Conservation (phyloP, 768 basidiomycete genomes). For the Lactarius hatsudake region DNA sequence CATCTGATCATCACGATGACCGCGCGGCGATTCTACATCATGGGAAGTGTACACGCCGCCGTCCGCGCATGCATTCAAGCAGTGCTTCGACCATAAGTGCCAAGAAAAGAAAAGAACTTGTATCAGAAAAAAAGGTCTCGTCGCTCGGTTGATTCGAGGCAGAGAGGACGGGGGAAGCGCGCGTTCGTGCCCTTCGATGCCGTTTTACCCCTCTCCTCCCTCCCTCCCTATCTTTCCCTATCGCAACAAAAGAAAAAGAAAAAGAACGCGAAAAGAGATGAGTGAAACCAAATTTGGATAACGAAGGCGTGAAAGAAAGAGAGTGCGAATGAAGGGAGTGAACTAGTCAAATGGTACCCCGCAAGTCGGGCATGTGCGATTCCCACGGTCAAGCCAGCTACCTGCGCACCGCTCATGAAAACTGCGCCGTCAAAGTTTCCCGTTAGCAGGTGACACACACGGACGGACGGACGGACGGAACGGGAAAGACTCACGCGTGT, state of each 20-base stretch:
- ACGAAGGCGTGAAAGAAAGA: neutral
- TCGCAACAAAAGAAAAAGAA: neutral
- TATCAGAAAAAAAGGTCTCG: neutral
- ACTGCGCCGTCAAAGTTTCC: neutral
- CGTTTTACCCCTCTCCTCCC: neutral
- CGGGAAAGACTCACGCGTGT: constrained; percentile 22
- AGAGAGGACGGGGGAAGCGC: neutral
- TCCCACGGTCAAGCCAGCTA: constrained; percentile 21
- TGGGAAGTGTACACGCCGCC: neutral
- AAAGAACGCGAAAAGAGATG: neutral
- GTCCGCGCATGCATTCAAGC: neutral
- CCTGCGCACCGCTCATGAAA: constrained; percentile 28
- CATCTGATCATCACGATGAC: neutral
- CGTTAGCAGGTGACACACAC: neutral
- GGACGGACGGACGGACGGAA: neutral
- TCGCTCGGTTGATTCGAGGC: neutral
- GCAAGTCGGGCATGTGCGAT: constrained; percentile 20
- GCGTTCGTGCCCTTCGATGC: neutral
- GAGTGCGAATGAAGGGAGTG: neutral
- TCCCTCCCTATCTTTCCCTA: neutral
- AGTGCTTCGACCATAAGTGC: neutral
- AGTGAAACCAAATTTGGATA: neutral
- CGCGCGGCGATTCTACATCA: neutral
- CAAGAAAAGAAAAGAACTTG: neutral
- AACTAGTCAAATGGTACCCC: constrained; percentile 19